Evolutionary conservation across 139 green algal species (phyloP).

Genomic region (Eudorina sp.): DNA sequence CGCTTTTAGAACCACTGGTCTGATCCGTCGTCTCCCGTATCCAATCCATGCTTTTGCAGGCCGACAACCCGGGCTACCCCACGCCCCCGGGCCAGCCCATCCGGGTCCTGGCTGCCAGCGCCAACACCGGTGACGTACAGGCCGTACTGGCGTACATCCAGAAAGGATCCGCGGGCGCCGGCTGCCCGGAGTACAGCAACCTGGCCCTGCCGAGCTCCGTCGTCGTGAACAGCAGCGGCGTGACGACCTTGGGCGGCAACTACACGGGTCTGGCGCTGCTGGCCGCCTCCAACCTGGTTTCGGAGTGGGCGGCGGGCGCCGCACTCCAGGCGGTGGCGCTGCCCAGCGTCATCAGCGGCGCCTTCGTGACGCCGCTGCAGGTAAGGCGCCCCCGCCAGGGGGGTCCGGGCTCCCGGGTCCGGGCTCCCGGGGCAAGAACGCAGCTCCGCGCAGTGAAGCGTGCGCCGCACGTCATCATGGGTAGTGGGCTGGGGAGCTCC

Average conservation of each 20-base stretch:
- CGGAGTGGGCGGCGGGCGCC: not conserved
- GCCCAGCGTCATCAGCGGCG: not conserved
- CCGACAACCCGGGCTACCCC: not conserved
- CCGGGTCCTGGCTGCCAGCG: not conserved
- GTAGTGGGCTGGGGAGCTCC: too few relatives aligned
- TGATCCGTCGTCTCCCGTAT: too few relatives aligned
- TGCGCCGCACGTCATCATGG: too few relatives aligned
- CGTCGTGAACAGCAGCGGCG: not conserved
- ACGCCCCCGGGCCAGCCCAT: not conserved
- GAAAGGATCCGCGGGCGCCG: not conserved
- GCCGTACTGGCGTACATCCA: constrained; percentile 4
- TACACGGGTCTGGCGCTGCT: constrained; percentile 6
- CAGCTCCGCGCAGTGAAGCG: too few relatives aligned
- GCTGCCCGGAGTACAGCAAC: not conserved
- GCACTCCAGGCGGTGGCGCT: not conserved
- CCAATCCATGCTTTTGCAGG: not conserved
- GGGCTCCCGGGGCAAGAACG: too few relatives aligned
- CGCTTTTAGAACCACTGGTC: too few relatives aligned
- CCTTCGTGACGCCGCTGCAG: constrained; percentile 18
- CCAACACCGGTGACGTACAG: not conserved
- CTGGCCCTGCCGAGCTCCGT: not conserved
- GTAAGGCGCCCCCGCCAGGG: not conserved
- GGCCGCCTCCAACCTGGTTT: not conserved
- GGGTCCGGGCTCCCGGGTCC: too few relatives aligned
- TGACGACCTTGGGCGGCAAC: not conserved